Evolutionary conservation across 805 yeast genomes (phyloP), one percentile per base, ranked within the genome.

Genomic region (Maudiozyma pseudohumilis): DNA sequence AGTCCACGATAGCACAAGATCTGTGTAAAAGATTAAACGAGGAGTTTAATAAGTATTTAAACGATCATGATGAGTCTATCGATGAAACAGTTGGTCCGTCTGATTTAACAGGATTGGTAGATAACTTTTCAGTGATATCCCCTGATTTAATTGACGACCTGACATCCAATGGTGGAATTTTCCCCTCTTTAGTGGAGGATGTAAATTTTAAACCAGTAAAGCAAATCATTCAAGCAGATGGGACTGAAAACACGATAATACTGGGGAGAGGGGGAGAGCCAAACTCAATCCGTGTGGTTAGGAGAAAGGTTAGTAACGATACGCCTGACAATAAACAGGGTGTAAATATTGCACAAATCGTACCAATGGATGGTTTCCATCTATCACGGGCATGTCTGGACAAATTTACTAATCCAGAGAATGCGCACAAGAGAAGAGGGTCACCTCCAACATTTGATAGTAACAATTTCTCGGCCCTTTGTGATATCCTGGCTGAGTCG

Each of bases 361-460:
- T 80, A 1, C 79, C 83, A 8, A 79, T 80, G 87, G 89, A 81
- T 55, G 89, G 92, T 4, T 81, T 75, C 49, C 92, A 81, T 51
- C 59, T 74, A n/a, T 71, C 83, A 0, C 53, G 79, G 23, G 42
- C 49, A 0, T 63, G 65, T 9, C 58, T 81, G 9, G 59, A 57
- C n/a, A 45, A 58, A 29, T 69, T 82, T 51, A 59, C 64, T 8
- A 73, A 85, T 46, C 68, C 84, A 0, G 64, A 54, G 9, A 63
- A 60, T 24, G 89, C 94, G 0, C 60, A 75, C 22, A 55, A 60
- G 20, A 65, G 84, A 43, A 68, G 96, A 34, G 96, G 96, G 0
- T 80, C 95, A 0, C 94, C 95, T 2, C 74, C 68, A 47, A 87
- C 96, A 0, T 89, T 88, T 61, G 88, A 88, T 52, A 72, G 81